A percentile compares a stretch with the other conserved stretches of the same genome.
Evolutionary conservation across 768 basidiomycete genomes (phyloP).

Genomic region (Russula foetens): DNA sequence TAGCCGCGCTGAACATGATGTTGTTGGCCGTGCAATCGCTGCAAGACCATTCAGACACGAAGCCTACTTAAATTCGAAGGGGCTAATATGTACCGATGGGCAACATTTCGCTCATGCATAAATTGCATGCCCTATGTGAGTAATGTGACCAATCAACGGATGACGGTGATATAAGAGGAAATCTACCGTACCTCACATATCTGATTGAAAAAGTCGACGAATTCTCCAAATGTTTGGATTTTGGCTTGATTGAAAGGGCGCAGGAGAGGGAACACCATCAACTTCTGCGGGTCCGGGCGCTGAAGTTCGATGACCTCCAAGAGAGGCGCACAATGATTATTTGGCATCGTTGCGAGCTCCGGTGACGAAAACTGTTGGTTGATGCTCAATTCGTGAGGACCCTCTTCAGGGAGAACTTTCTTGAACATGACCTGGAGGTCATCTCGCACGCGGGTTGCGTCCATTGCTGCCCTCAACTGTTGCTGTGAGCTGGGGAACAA

Average conservation of each 20-base stretch:
- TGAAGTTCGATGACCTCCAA: no score
- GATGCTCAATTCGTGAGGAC: slow-evolving; percentile 5
- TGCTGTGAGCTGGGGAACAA: no score
- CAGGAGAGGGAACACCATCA: slow-evolving; percentile 31
- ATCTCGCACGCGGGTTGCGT: slow-evolving; percentile 1
- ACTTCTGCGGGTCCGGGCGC: no score
- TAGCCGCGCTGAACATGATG: no score
- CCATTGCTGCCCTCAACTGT: no score
- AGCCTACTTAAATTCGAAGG: slow-evolving; percentile 2
- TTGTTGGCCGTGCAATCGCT: no score
- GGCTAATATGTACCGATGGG: no score
- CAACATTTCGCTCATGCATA: no score
- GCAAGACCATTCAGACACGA: not conserved
- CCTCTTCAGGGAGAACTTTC: not conserved
- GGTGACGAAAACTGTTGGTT: slow-evolving; percentile 7
- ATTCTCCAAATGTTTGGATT: slow-evolving; percentile 32
- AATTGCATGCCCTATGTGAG: slow-evolving; percentile 21
- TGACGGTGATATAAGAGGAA: not conserved
- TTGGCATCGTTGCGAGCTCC: no score
- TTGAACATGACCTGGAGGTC: slow-evolving; percentile 12
- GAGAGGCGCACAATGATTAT: no score
- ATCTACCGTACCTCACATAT: no score
- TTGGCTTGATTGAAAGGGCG: slow-evolving; percentile 24
- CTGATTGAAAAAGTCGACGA: slow-evolving; percentile 27
- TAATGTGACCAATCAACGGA: not conserved